These are phyloP conservation scores for Pyrenula aspistea DNA, from an alignment of 495 filamentous ascomycete genomes.

Conservation along the genomic window DNA sequence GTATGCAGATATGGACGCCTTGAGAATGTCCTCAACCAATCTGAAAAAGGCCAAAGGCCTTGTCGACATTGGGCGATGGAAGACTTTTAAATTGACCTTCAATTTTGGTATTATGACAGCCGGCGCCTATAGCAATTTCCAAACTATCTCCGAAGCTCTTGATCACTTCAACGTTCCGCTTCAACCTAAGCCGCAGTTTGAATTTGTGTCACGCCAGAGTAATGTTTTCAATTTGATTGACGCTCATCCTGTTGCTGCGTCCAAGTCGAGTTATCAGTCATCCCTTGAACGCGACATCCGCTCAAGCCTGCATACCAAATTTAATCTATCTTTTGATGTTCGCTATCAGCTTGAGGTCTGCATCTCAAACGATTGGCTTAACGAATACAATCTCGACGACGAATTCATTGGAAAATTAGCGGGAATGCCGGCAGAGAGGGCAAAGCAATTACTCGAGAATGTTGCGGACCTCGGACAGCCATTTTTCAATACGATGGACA, in stretches of 20 bases:
- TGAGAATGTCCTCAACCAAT: slow-evolving; percentile 31
- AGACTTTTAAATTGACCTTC: slow-evolving; percentile 25
- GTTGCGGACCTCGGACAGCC: slow-evolving; percentile 44
- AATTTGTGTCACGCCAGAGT: slow-evolving; percentile 10
- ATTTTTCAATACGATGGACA: slow-evolving; percentile 59
- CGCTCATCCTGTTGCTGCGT: slow-evolving; percentile 34
- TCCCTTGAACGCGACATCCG: slow-evolving; percentile 18
- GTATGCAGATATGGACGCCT: slow-evolving; percentile 12
- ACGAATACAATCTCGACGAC: slow-evolving; percentile 57
- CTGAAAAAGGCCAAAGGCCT: slow-evolving; percentile 54
- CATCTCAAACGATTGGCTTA: slow-evolving; percentile 67
- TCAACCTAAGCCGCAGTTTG: slow-evolving; percentile 17
- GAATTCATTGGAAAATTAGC: slow-evolving; percentile 51
- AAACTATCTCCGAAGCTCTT: slow-evolving; percentile 39
- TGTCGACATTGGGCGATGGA: slow-evolving; percentile 42
- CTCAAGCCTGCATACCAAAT: slow-evolving; percentile 19
- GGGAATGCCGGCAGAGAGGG: slow-evolving; percentile 17
- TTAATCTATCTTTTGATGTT: slow-evolving; percentile 53
- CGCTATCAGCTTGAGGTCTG: slow-evolving; percentile 91
- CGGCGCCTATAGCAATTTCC: slow-evolving; percentile 24
- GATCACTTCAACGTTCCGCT: slow-evolving; percentile 62
- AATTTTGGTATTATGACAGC: slow-evolving; percentile 7
- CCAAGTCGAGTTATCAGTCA: slow-evolving; percentile 2
- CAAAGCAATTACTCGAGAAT: slow-evolving; percentile 48
- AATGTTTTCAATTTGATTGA: slow-evolving; percentile 38